Evolutionary conservation across 768 basidiomycete species (phyloP), one percentile per base, ranked within the genome.

Genomic region (Boletus speciosus): DNA sequence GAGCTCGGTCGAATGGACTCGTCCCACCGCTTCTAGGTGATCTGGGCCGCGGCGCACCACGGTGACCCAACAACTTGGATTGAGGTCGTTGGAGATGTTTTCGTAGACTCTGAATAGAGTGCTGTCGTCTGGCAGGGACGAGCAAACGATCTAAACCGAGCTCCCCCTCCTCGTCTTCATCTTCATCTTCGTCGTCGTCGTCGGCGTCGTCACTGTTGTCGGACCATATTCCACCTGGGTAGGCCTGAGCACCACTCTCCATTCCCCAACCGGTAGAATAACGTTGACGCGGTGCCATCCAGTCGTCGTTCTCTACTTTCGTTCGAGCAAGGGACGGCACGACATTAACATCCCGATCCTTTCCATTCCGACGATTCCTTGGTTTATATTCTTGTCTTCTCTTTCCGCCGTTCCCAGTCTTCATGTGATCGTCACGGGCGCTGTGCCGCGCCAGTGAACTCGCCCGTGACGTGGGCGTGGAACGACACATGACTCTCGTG

Each of bases 61-160:
- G 64, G 12, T 57, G 60, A 39, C 34, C 52, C 32, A 39, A 50
- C 27, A 44, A 15, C 29, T 31, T 59, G 7, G 61, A 43, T n/a
- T 32, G 42, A 32, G 55, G 36, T 47, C 65, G 69, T 2, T 71
- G 73, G 19, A 90, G 73, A 61, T 88, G 87, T 56, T 75, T 83
- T 52, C 86, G 75, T 52, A 90, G 71, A 65, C 86, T 88, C 60
- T 76, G 80, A 57, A 90, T 89, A 16, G 87, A 88, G 55, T 83
- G 78, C 63, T 90, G 88, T 27, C 88, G 76, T 65, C 83, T 86
- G 19, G 88, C 78, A 8, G 82, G 85, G 27, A 86, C 81, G 35
- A 90, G 80, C 51, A 90, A 76, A 27, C 78, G 77, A 15, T 85
- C 83, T 38, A 90, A 74, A 62, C 83, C 79, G 43, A 88, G 71